Base-by-base conservation (phyloP, 2,329 filamentous ascomycete genomes). In the Sarocladiaceae sp. region DNA sequence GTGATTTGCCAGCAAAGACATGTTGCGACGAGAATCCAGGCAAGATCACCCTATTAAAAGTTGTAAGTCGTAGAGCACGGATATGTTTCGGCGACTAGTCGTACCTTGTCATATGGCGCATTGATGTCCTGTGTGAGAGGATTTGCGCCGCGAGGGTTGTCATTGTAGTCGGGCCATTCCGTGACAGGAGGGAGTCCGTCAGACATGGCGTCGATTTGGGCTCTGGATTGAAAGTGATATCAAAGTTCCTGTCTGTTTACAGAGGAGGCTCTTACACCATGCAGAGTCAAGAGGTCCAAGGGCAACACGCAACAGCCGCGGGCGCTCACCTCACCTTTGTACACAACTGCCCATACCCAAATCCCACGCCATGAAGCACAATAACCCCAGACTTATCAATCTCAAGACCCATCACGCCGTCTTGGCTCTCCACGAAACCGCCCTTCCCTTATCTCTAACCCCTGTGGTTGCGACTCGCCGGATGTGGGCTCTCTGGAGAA, bases 101-200 rank as follows among this genome's bases (percentile, higher is more conserved):
- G n/a, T n/a, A 60, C 59, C 54, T 72, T 73, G 53, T 73, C 65
- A 44, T 72, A 72, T 2, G 65, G 64, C 1, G 69, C 64, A 50
- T 71, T 72, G 52, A 73, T 60, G 53, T 73, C 64, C 47, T 67
- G 64, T 0, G 66, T 68, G 51, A 71, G 59, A 12, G 71, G 70
- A 50, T 72, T 62, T 11, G 67, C 71, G 28, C 71, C 71, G 4
- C 60, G 62, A 13, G 69, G 68, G 40, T 64, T 59, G 23, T 58
- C 56, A 50, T 54, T 59, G 53, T 70, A 73, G 36, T 71, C 69
- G 4, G 69, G 70, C 67, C 69, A 73, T 59, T 69, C 68, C 26
- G 37, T 48, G 2, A 55, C 39, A 13, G 44, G 44, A 2, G 53
- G 53, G 5, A 55, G 50, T 12, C 40, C 29, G 2, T 51, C 48